Base-by-base conservation (phyloP, 2,329 filamentous ascomycete species). In the Colletotrichum sp. region DNA sequence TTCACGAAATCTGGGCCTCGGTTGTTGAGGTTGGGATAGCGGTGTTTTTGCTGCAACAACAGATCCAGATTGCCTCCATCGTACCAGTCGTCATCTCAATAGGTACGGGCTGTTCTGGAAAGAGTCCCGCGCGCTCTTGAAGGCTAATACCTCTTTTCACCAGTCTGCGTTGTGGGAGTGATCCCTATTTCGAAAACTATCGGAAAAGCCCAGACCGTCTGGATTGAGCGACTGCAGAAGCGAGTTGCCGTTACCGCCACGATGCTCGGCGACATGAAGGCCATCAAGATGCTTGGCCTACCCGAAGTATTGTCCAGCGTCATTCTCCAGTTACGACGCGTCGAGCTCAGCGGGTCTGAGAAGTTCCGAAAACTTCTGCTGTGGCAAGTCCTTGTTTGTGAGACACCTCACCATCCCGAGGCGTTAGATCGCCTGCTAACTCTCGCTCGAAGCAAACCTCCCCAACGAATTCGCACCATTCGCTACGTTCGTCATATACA, bases 201-300 rank as follows among this genome's bases (percentile, higher is more conserved):
- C 5, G 78, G 78, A 5, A 68, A 8, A 12, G 70, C 77, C 12
- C 88, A 89, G 73, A 84, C 83, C 6, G 78, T 80, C 10, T 91
- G 89, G 89, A 83, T 90, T 32, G 83, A 87, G 60, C 87, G 87
- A 10, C 87, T 89, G 16, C 84, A 90, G 77, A 82, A 81, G 34
- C 85, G 89, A 5, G 86, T 90, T 30, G 86, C 84, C 7, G 84
- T 85, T 12, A 90, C 88, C 1, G 82, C 86, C 5, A 83, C 83
- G 3, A 85, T 88, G 79, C 81, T 90, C 0, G 84, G 84, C 8
- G 86, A 85, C 12, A 89, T 91, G 82, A 90, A 89, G 77, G 85
- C 85, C 9, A 83, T 90, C 71, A 90, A 89, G 78, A 86, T 90
- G 76, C 82, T 86, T 2, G 89, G 88, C 0, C 78, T 90, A 5